phyloP scores from a whole-genome alignment of 148 eudicot species.

The Rhododendron molle region DNA sequence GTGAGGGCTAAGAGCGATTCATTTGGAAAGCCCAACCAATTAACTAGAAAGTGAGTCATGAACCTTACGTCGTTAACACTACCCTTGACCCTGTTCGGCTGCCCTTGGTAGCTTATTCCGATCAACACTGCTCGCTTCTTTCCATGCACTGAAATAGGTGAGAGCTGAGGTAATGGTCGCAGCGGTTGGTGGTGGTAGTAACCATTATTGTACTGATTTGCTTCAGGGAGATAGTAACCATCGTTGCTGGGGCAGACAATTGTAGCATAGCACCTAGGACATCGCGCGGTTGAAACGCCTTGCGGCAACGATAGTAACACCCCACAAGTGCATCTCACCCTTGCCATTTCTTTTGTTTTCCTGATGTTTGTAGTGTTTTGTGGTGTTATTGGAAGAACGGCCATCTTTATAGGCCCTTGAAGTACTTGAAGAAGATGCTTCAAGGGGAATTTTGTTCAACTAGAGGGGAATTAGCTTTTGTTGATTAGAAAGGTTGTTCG shows the following conservation, averaged over 20 bases:
- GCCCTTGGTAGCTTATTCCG: conserved; percentile 32
- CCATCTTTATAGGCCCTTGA: not conserved
- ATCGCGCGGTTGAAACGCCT: not conserved
- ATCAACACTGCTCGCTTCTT: conserved; percentile 38
- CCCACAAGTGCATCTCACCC: conserved; percentile 23
- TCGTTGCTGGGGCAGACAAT: not conserved
- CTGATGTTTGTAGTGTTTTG: not conserved
- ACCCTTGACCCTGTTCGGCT: conserved; percentile 20
- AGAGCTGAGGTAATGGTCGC: not conserved
- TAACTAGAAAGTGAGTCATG: conserved; percentile 24
- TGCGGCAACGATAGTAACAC: not conserved
- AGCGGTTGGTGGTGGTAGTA: not conserved
- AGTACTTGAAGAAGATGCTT: not conserved
- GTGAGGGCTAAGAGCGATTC: conserved; percentile 32
- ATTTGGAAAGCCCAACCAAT: conserved; percentile 22
- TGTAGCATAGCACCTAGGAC: conserved; percentile 18
- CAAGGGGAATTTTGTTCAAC: not conserved
- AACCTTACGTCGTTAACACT: conserved; percentile 24
- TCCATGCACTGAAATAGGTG: conserved; percentile 19
- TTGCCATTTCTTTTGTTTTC: conserved; percentile 5
- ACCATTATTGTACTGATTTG: not conserved
- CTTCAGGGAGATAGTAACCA: not conserved
- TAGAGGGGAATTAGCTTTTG: not conserved
- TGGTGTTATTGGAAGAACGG: not conserved
- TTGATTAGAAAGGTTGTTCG: not conserved